Evolutionary conservation across 352 stramenopile species (phyloP).

Genomic region (Globisporangium echinulatum): DNA sequence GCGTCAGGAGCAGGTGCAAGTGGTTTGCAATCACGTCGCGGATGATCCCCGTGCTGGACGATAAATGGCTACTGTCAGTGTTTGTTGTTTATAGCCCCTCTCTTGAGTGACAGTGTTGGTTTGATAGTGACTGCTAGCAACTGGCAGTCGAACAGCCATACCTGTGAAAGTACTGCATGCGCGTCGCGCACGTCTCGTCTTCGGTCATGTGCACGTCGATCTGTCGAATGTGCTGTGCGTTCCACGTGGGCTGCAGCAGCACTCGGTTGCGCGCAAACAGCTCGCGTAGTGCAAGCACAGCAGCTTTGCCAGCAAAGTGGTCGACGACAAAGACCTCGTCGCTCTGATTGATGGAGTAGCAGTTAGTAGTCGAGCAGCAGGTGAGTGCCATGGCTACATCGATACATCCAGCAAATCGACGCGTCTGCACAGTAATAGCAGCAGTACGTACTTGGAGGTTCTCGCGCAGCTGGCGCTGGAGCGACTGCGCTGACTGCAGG

Average conservation of each 20-base stretch:
- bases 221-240: constrained; percentile 14
- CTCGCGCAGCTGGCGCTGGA: constrained; percentile 31
- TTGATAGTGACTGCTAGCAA: too few species aligned
- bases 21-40: constrained; percentile 83
- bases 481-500: constrained; percentile 30
- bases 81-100: too few species aligned
- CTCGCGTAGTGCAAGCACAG: constrained; percentile 41
- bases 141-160: constrained; percentile 8
- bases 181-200: constrained; percentile 47
- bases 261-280: constrained; percentile 51
- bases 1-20: constrained; percentile 50
- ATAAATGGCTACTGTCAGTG: neutral
- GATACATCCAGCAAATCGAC: too few species aligned
- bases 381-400: too few species aligned
- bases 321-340: constrained; percentile 83
- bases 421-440: neutral
- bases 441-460: constrained; percentile 25
- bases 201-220: constrained; percentile 63
- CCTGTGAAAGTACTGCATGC: constrained; percentile 66
- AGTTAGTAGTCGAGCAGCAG: too few species aligned
- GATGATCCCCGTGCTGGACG: constrained; percentile 52
- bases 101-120: too few species aligned
- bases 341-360: constrained; percentile 10
- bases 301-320: constrained; percentile 78
- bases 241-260: constrained; percentile 26